Percentiles rank a stretch among this genome's conserved stretches.
Conservation (phyloP, 768 basidiomycete genomes). For the Leucocoprinus leucothites region DNA sequence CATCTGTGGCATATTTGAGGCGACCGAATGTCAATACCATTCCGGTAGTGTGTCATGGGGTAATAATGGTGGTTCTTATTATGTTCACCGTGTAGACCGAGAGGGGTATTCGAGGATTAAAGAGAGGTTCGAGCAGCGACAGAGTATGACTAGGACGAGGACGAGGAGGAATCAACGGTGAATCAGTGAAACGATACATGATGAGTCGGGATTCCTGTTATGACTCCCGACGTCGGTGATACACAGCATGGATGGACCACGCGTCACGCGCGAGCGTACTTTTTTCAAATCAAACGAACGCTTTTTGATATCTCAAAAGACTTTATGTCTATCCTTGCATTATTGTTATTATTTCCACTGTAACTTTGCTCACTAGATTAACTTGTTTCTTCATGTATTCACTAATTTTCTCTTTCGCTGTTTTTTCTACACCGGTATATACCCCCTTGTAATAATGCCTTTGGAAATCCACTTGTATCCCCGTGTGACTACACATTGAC, state of each 20-base stretch:
- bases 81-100: constrained; percentile 75
- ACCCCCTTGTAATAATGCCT: too few species aligned
- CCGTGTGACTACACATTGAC: background rate
- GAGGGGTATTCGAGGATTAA: constrained; percentile 61
- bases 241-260: too few species aligned
- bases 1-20: constrained; percentile 80
- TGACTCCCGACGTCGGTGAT: too few species aligned
- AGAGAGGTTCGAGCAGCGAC: constrained; percentile 52
- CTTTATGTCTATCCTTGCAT: background rate
- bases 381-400: background rate
- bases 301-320: background rate
- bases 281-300: background rate
- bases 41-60: constrained; percentile 84
- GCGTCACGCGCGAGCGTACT: background rate
- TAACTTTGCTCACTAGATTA: constrained; percentile 5
- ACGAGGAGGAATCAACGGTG: constrained; percentile 2
- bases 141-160: constrained; percentile 13
- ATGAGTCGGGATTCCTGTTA: background rate
- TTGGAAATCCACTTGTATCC: background rate
- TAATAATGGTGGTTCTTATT: constrained; percentile 65
- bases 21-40: constrained; percentile 62
- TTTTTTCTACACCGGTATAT: too few species aligned
- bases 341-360: constrained; percentile 3
- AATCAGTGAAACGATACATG: background rate
- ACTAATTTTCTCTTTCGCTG: too few species aligned